Conservation (phyloP, 2,329 filamentous ascomycete genomes). For the Akanthomyces uredinophilus region DNA sequence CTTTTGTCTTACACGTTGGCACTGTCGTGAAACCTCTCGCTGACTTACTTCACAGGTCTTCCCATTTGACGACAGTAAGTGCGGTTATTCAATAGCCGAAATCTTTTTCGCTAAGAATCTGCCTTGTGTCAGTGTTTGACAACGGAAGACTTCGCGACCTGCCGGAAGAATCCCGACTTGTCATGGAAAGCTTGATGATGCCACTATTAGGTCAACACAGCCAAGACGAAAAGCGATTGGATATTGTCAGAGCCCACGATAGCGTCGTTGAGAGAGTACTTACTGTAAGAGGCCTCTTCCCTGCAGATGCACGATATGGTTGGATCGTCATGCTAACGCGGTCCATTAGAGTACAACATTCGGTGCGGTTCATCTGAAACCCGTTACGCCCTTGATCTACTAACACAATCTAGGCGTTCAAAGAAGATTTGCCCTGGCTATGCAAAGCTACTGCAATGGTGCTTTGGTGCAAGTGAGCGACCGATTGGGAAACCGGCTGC, state of each 20-base stretch:
- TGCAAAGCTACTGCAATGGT: conserved; percentile 19
- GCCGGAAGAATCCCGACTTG: conserved; percentile 14
- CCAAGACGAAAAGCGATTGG: background rate
- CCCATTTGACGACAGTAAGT: conserved; percentile 21
- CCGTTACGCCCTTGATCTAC: background rate
- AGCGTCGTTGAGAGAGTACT: conserved; percentile 15
- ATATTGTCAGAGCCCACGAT: conserved; percentile 20
- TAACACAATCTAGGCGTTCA: conserved; percentile 16
- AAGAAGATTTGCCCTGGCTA: conserved; percentile 18
- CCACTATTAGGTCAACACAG: conserved; percentile 10
- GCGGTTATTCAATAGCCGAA: background rate
- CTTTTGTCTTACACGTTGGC: background rate
- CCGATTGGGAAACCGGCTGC: conserved; percentile 10
- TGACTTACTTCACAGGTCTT: conserved; percentile 16
- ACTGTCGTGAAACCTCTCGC: background rate
- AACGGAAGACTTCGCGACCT: conserved; percentile 17
- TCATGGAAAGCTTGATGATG: conserved; percentile 20
- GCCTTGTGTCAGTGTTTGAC: conserved; percentile 20
- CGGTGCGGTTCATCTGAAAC: background rate
- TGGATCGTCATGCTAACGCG: background rate
- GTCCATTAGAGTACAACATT: background rate
- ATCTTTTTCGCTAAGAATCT: background rate
- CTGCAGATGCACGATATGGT: background rate
- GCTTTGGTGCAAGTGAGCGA: conserved; percentile 19
- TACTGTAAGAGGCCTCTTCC: conserved; percentile 8